A percentile compares a stretch with the other conserved stretches of the same genome.
Conservation (phyloP, 2,329 filamentous ascomycete genomes). For the Aspergillus sp. region DNA sequence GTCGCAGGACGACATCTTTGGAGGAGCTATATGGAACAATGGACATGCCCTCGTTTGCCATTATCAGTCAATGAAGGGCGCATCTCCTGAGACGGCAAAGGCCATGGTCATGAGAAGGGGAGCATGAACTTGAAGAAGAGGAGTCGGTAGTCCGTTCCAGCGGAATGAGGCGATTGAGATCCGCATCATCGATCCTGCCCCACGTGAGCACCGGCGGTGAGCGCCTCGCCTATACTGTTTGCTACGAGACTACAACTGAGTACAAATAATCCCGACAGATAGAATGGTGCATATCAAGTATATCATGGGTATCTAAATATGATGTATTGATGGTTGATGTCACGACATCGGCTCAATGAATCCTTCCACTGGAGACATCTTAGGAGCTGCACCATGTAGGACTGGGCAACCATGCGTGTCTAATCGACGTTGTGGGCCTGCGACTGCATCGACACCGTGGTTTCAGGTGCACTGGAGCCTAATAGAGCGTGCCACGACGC, state of each 20-base stretch:
- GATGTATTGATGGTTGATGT: slow-evolving; percentile 3
- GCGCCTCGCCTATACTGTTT: slow-evolving; percentile 6
- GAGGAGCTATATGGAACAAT: slow-evolving; percentile 48
- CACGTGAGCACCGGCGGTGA: slow-evolving; percentile 31
- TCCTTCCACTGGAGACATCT: slow-evolving; percentile 17
- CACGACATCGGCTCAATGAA: slow-evolving; percentile 4
- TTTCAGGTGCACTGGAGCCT: slow-evolving; percentile 13
- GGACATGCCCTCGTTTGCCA: slow-evolving; percentile 47
- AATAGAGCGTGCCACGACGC: slow-evolving; percentile 8
- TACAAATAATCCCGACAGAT: slow-evolving; percentile 1
- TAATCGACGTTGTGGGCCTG: slow-evolving; percentile 20
- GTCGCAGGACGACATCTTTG: slow-evolving; percentile 63
- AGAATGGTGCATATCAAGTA: slow-evolving; percentile 2
- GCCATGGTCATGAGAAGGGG: slow-evolving; percentile 5
- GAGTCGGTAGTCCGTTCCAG: background rate
- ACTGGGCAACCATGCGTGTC: slow-evolving; percentile 15
- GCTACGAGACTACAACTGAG: background rate
- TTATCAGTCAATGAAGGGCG: slow-evolving; percentile 26
- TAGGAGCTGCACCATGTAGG: slow-evolving; percentile 4
- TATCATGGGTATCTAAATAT: slow-evolving; percentile 29
- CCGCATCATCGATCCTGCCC: slow-evolving; percentile 15
- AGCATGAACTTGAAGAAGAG: background rate
- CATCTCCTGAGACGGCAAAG: slow-evolving; percentile 21
- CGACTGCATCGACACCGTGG: slow-evolving; percentile 13
- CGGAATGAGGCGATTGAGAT: slow-evolving; percentile 19